phyloP scores from a whole-genome alignment of 2,329 filamentous ascomycete species.

The Grosmannia penicillata region DNA sequence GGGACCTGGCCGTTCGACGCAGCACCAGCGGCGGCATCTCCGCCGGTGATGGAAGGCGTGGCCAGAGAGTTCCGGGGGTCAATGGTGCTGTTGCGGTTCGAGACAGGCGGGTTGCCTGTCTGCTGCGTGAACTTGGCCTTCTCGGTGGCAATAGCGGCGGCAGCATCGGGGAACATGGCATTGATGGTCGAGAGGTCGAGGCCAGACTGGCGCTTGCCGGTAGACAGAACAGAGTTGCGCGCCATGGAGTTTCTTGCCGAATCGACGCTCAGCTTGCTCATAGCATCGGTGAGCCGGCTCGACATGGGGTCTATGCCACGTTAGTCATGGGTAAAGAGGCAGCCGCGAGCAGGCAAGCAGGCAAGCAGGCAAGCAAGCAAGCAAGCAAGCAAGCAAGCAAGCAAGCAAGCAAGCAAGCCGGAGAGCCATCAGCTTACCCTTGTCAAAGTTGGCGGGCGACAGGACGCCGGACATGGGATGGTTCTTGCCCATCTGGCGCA shows the following conservation, averaged over 20 bases:
- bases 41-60: slow-evolving; percentile 60
- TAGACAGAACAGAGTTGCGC: slow-evolving; percentile 62
- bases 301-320: slow-evolving; percentile 72
- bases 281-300: slow-evolving; percentile 85
- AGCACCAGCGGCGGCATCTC: slow-evolving; percentile 42
- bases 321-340: slow-evolving; percentile 9
- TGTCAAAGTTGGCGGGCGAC: slow-evolving; percentile 92
- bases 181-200: slow-evolving; percentile 89
- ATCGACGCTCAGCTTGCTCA: slow-evolving; percentile 86
- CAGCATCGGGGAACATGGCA: slow-evolving; percentile 97
- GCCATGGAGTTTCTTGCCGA: slow-evolving; percentile 75
- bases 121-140: slow-evolving; percentile 96
- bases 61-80: slow-evolving; percentile 63
- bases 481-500: slow-evolving; percentile 98
- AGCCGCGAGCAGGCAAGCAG: slow-evolving; percentile 3
- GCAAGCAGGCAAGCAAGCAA: slow-evolving; percentile 2
- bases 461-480: slow-evolving; percentile 94
- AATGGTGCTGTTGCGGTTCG: slow-evolving; percentile 81
- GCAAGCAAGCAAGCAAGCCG: not conserved
- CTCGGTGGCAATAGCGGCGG: slow-evolving; percentile 94
- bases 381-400: not conserved
- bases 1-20: slow-evolving; percentile 51
- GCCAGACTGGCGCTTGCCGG: slow-evolving; percentile 84
- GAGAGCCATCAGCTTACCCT: slow-evolving; percentile 39
- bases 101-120: slow-evolving; percentile 76